Base-by-base conservation (phyloP, 2,329 filamentous ascomycete species). In the Periglandula ipomoeae region DNA sequence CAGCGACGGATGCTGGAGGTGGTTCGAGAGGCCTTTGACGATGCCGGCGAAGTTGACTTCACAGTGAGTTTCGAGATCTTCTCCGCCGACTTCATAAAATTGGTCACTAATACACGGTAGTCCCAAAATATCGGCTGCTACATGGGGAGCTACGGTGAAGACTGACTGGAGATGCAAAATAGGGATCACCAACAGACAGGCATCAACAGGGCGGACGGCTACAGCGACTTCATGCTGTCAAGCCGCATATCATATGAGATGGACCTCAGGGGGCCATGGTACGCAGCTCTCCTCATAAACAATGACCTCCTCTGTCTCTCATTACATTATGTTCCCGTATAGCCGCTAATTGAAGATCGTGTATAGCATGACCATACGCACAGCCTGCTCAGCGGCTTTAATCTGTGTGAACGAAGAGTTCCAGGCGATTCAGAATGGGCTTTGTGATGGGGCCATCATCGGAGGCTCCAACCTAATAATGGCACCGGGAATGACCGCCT, bases 331-430 rank as follows among this genome's bases (percentile, higher is more conserved):
- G n/a, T n/a, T n/a, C n/a, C n/a, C n/a, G n/a, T n/a, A n/a, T n/a
- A n/a, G n/a, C n/a, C n/a, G n/a, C n/a, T n/a, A n/a, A n/a, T n/a
- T n/a, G n/a, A n/a, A n/a, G n/a, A n/a, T n/a, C n/a, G n/a, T n/a
- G n/a, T n/a, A n/a, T 49, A 61, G 61, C 24, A 51, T 58, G 30
- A 56, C 56, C 1, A 56, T 70, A 6, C 61, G 65, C n/a, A 72
- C 70, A 0, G 70, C 63, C 2, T 58, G 70, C 44, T 70, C 68
- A 0, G 63, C 67, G 3, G 61, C 65, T 6, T 44, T 71, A 11
- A 57, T 63, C 2, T 60, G 53, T 5, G 52, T 72, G 5, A 59
- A 70, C 42, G 56, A 64, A 24, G 68, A 68, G 8, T 67, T 65
- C n/a, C 57, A 58, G 5, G 56, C 61, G 5, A 51, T 57, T 0